Base-by-base conservation (phyloP, 2,329 filamentous ascomycete genomes). In the Sclerotinia spermophila region DNA sequence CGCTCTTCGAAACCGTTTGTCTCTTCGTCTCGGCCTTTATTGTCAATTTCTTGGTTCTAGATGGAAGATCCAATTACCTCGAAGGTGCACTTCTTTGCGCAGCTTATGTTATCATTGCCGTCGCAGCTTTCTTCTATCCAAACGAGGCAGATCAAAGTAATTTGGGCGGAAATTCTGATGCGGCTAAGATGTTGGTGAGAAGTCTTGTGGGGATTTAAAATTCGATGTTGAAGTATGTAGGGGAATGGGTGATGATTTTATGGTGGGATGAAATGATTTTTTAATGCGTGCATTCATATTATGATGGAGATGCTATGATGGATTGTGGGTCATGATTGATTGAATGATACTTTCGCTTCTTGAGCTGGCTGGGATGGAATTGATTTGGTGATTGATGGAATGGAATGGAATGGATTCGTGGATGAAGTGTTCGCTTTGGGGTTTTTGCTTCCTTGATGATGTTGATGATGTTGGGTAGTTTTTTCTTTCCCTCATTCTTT, bases 1-100 rank as follows among this genome's bases (percentile, higher is more conserved):
- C 93, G 72, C 86, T 93, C 64, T 97, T 96, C 81, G 93, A 96
- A 85, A 96, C 93, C 0, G 91, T 96, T 33, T 92, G 91, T 70
- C 86, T 96, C 77, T 96, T 96, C 80, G 88, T 95, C 67, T 92
- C 89, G 67, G 90, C 93, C 11, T 89, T 96, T 74, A 93, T 96
- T 73, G 92, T 95, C 81, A 96, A 95, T 81, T 96, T 96, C 79
- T 82, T 96, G 72, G 93, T 96, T 64, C 83, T 95, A 72, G 93
- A 96, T 77, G 93, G 93, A 17, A 87, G 93, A 79, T 93, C 90
- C 79, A 96, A 96, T 79, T 96, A 96, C 77, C 86, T 96, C 19
- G 93, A 96, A 82, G 93, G 93, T 21, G 89, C 90, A 2, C 79
- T 92, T 56, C 79, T 92, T 40, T 89, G 88, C 74, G 86, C 89